Conservation (phyloP, 2,329 filamentous ascomycete genomes). For the Stemphylium vesicarium region DNA sequence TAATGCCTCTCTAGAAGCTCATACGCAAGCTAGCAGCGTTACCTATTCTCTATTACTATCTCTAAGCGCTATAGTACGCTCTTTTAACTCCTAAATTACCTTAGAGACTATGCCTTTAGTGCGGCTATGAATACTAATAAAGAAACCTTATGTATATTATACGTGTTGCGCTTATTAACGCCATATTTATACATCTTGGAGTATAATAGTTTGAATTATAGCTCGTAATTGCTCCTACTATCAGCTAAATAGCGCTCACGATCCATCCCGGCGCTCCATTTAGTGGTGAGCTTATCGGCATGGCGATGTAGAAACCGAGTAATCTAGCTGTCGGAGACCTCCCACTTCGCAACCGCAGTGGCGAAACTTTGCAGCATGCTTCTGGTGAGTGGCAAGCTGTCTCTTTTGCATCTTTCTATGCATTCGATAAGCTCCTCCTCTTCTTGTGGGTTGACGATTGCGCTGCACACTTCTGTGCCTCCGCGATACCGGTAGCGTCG, state of each 20-base stretch:
- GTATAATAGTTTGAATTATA: constrained; percentile 16
- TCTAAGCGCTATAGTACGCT: neutral
- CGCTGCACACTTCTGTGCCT: too few species aligned
- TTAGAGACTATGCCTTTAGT: constrained; percentile 10
- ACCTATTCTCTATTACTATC: constrained; percentile 1
- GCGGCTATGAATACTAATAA: neutral
- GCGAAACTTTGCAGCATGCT: neutral
- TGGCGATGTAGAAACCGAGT: constrained; percentile 4
- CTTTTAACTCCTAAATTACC: neutral
- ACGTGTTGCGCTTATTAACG: constrained; percentile 11
- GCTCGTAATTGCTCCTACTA: constrained; percentile 3
- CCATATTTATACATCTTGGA: constrained; percentile 13
- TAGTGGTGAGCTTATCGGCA: constrained; percentile 5
- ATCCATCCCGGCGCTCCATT: constrained; percentile 5
- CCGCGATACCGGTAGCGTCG: too few species aligned
- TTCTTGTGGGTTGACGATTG: neutral
- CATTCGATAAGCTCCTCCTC: neutral
- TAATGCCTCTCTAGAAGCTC: constrained; percentile 14
- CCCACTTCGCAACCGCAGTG: neutral
- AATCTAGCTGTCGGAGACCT: constrained; percentile 18
- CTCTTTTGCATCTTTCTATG: neutral
- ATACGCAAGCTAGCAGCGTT: constrained; percentile 13
- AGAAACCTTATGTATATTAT: constrained; percentile 18
- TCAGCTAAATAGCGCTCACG: constrained; percentile 7
- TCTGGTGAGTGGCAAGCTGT: neutral